Conservation (phyloP, 225 moss, liverwort and hornwort genomes). For the Asterella californica region DNA sequence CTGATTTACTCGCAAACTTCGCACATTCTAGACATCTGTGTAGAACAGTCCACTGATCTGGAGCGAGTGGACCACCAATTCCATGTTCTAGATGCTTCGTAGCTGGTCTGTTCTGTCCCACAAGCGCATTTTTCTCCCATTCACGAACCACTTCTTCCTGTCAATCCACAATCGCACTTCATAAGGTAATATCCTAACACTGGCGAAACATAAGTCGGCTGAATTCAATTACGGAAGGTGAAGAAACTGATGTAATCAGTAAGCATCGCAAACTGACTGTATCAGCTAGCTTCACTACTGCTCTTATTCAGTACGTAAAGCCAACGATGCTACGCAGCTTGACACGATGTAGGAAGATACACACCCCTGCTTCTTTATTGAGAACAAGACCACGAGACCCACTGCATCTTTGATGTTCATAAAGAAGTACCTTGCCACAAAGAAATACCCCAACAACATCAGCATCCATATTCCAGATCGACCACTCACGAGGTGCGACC, state of each 20-base stretch:
- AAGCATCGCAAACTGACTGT: neutral
- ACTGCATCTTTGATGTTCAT: constrained; percentile 75
- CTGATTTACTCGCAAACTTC: constrained; percentile 3
- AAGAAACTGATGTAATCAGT: neutral
- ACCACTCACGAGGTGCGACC: constrained; percentile 5
- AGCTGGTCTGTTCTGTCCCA: constrained; percentile 48
- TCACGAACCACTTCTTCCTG: constrained; percentile 56
- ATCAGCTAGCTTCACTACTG: neutral
- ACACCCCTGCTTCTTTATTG: constrained; percentile 63
- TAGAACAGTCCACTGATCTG: constrained; percentile 57
- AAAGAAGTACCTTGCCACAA: constrained; percentile 60
- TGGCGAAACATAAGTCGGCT: neutral
- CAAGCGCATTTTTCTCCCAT: constrained; percentile 61
- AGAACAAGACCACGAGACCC: constrained; percentile 76
- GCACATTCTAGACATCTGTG: constrained; percentile 45
- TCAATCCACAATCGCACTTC: neutral
- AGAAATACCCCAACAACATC: constrained; percentile 15
- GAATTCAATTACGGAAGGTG: neutral
- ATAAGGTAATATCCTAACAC: constrained; percentile 13
- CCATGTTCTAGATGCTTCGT: constrained; percentile 60
- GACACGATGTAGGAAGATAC: constrained; percentile 13
- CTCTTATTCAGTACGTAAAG: constrained; percentile 4
- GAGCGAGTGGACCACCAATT: constrained; percentile 58
- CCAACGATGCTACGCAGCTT: constrained; percentile 3
- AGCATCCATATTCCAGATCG: constrained; percentile 12